Evolutionary conservation across 2,329 filamentous ascomycete species (phyloP).

Genomic region (Tolypocladium endophyticum): DNA sequence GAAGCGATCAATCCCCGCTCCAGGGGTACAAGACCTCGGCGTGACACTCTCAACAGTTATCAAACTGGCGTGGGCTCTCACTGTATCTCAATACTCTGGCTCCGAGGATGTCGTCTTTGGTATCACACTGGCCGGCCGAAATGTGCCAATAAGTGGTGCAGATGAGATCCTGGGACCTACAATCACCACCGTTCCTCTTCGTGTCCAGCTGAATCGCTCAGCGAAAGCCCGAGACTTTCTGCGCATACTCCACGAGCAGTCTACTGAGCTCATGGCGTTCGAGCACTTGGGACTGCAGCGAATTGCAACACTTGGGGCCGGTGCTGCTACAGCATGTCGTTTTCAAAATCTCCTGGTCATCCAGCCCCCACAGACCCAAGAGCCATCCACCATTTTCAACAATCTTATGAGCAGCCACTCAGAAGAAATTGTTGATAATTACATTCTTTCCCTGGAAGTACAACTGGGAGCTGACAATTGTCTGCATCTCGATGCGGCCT

Average conservation of each 20-base stretch:
- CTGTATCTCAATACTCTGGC: constrained; percentile 37
- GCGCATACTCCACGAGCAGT: constrained; percentile 5
- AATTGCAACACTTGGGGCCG: constrained; percentile 8
- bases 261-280: constrained; percentile 7
- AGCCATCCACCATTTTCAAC: neutral
- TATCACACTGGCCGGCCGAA: constrained; percentile 29
- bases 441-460: neutral
- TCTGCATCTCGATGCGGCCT: neutral
- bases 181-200: constrained; percentile 31
- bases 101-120: constrained; percentile 29
- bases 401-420: constrained; percentile 1
- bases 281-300: constrained; percentile 11
- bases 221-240: constrained; percentile 5
- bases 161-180: constrained; percentile 16
- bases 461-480: neutral
- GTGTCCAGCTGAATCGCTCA: constrained; percentile 21
- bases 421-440: constrained; percentile 1
- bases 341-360: constrained; percentile 20
- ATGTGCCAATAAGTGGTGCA: constrained; percentile 8
- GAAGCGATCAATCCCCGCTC: constrained; percentile 26
- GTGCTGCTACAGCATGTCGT: constrained; percentile 7
- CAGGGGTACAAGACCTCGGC: constrained; percentile 3
- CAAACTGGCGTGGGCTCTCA: constrained; percentile 35
- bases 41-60: constrained; percentile 15
- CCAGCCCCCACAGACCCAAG: constrained; percentile 6